Base-by-base conservation (phyloP, 2,329 filamentous ascomycete species). In the Trichocomaceae sp. region DNA sequence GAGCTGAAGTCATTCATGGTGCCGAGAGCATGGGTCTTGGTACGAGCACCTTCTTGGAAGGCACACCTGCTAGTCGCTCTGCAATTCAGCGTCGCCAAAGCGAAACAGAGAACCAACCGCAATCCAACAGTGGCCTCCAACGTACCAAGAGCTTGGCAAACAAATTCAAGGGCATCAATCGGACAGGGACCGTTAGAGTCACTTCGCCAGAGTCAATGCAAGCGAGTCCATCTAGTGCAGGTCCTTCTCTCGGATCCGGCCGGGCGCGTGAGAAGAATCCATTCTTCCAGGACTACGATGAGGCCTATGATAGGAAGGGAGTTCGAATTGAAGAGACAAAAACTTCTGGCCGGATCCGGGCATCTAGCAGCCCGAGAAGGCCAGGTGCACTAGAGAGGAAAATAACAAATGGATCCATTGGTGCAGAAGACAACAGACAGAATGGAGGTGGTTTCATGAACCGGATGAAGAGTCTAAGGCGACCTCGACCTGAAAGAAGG, bases 61-160 rank as follows among this genome's bases (percentile, higher is more conserved):
- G 93, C 35, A 87, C 93, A 1, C 92, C 93, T 13, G 93, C 91
- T 26, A 87, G 91, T 26, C 84, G 84, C 62, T 82, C 84, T 7
- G 88, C 87, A 17, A 88, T 96, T 52, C 83, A 88, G 68, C 84
- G 86, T 58, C 83, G 83, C 49, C 83, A 92, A 64, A 86, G 81
- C 31, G 90, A 88, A 58, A 81, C 86, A 46, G 79, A 81, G 56
- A 62, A 67, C 26, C 67, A 75, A 53, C 72, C 79, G 20, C 58
- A 66, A 22, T 58, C 69, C 17, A 72, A 73, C 29, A 78, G 79
- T 8, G 86, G 87, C 5, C 72, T 99, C 42, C 84, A 86, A 61
- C 85, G 93, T 57, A 97, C 96, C 79, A 96, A 96, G 77, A 96
- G 91, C 26, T 78, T 99, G 57, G 93, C 90, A 2, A 90, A 96